Percentiles rank a stretch among this genome's conserved stretches.
Conservation (phyloP, 768 basidiomycete species). For the Suillus ampliporus region DNA sequence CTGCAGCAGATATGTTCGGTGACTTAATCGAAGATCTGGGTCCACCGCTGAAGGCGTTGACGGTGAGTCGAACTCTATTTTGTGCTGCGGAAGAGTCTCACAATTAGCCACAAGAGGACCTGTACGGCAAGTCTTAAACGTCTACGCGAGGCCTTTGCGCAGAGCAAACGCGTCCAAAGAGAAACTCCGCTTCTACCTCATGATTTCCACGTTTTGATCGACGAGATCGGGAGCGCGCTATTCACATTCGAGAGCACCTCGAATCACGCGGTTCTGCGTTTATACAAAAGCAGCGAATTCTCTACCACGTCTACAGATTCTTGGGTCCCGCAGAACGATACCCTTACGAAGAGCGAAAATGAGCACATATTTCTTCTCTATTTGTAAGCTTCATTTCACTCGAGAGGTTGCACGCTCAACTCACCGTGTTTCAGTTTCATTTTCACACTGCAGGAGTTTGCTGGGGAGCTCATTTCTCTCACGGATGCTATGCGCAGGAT, state of each 20-base stretch:
- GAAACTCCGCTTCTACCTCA: constrained; percentile 50
- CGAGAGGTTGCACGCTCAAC: background rate
- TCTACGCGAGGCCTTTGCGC: constrained; percentile 69
- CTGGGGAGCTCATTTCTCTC: constrained; percentile 79
- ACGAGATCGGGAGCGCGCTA: constrained; percentile 71
- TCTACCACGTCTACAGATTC: constrained; percentile 20
- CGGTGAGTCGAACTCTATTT: constrained; percentile 51
- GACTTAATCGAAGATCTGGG: constrained; percentile 81
- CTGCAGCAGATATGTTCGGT: constrained; percentile 77
- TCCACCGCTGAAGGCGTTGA: constrained; percentile 74
- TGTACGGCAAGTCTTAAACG: constrained; percentile 65
- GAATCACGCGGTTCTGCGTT: constrained; percentile 78
- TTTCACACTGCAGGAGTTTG: constrained; percentile 95
- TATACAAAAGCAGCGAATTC: constrained; percentile 64
- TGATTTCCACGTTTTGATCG: constrained; percentile 69
- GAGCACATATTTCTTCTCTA: constrained; percentile 91
- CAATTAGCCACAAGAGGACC: constrained; percentile 48
- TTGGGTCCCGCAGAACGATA: constrained; percentile 35
- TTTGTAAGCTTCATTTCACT: constrained; percentile 66
- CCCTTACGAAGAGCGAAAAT: constrained; percentile 56
- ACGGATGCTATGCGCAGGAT: constrained; percentile 86
- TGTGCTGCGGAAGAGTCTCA: constrained; percentile 9
- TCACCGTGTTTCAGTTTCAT: constrained; percentile 70
- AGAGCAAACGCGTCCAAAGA: constrained; percentile 37
- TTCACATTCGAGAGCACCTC: constrained; percentile 82